These are phyloP conservation scores for Platanthera guangdongensis DNA, from an alignment of 106 monocot species.

Conservation along the genomic window DNA sequence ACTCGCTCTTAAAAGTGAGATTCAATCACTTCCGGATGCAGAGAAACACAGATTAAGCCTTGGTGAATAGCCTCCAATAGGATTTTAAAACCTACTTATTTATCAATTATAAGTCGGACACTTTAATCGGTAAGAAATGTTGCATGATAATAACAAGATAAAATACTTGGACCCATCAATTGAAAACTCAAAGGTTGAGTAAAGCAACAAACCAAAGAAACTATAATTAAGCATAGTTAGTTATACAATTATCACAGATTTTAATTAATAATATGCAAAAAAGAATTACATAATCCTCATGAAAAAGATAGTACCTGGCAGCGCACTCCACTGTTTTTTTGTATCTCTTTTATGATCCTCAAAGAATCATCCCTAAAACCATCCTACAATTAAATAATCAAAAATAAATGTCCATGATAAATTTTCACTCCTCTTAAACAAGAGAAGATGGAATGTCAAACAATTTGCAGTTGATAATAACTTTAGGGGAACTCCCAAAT, in stretches of 20 bases:
- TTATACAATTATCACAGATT: not conserved
- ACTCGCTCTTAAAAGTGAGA: too few species aligned
- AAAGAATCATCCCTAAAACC: constrained; percentile 27
- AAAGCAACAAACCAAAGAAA: not conserved
- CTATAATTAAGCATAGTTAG: not conserved
- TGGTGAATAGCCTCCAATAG: not conserved
- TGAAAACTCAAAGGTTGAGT: not conserved
- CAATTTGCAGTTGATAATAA: not conserved
- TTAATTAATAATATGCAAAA: not conserved
- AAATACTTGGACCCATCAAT: not conserved
- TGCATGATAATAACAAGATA: not conserved
- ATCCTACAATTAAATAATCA: constrained; percentile 9
- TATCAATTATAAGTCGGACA: not conserved
- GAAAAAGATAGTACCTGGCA: constrained; percentile 14
- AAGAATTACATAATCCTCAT: too few species aligned
- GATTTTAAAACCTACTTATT: not conserved
- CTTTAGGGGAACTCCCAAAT: not conserved
- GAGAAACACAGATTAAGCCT: too few species aligned
- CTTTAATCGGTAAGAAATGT: not conserved
- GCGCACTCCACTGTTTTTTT: constrained; percentile 12
- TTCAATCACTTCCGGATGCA: too few species aligned
- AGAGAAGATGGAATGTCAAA: not conserved
- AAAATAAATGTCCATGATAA: not conserved
- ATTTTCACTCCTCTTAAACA: not conserved
- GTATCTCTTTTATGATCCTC: constrained; percentile 28